Evolutionary conservation across 2,329 filamentous ascomycete genomes (phyloP).

Genomic region (Tolypocladium capitatum): DNA sequence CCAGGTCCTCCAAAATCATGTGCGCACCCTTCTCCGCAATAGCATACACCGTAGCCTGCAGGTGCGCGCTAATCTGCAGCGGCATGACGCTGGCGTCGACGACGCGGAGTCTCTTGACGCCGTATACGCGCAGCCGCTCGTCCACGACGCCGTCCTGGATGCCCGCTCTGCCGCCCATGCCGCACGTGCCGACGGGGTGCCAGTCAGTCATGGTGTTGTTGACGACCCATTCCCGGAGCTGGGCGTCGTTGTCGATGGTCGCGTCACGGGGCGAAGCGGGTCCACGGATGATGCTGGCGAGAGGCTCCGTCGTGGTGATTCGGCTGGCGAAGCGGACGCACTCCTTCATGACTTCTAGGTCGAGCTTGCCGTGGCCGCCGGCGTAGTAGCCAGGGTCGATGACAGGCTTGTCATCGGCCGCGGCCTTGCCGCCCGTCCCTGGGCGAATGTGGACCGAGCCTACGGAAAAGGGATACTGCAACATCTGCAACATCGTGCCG

Average conservation of each 20-base stretch:
- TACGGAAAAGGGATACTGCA: slow-evolving; percentile 37
- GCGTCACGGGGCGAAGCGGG: slow-evolving; percentile 11
- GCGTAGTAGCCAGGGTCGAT: slow-evolving; percentile 30
- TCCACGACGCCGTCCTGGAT: slow-evolving; percentile 17
- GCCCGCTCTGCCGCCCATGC: slow-evolving; percentile 17
- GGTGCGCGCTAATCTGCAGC: slow-evolving; percentile 13
- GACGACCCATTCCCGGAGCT: slow-evolving; percentile 13
- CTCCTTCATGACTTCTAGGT: slow-evolving; percentile 28
- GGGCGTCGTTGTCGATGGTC: slow-evolving; percentile 5
- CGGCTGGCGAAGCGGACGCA: slow-evolving; percentile 25
- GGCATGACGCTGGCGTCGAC: slow-evolving; percentile 15
- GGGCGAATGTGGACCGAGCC: slow-evolving; percentile 32
- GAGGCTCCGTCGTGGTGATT: slow-evolving; percentile 22
- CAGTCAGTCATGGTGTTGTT: slow-evolving; percentile 17
- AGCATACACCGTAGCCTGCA: slow-evolving; percentile 16
- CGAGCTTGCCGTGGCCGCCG: slow-evolving; percentile 24
- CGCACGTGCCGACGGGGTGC: slow-evolving; percentile 27
- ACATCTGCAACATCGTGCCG: slow-evolving; percentile 32
- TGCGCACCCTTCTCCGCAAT: slow-evolving; percentile 19
- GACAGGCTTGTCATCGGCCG: slow-evolving; percentile 14
- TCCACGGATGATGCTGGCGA: slow-evolving; percentile 22
- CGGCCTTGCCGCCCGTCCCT: slow-evolving; percentile 1
- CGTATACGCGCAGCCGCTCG: slow-evolving; percentile 12
- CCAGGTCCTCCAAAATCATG: slow-evolving; percentile 15
- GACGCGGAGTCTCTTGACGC: slow-evolving; percentile 10